Base-by-base conservation (phyloP, 176 grass and related monocot genomes). In the Pontederia paniculata region DNA sequence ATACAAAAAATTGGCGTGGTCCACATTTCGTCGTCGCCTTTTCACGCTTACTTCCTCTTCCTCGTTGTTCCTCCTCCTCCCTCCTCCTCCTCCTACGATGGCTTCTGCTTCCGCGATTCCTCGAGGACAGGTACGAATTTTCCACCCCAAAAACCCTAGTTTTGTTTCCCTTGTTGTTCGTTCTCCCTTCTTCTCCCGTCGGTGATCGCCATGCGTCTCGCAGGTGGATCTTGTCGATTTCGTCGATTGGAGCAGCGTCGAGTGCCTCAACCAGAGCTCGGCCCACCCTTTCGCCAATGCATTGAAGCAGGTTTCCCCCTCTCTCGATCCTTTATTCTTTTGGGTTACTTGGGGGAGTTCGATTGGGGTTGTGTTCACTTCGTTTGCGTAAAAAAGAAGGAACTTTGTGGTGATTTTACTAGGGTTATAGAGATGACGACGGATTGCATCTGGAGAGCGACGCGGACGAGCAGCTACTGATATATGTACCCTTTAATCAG, bases 211-310 rank as follows among this genome's bases (percentile, higher is more conserved):
- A 2, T 37, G 28, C 28, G 28, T 6, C 45, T 54, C 73, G 43
- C 69, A 98, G 94, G 94, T 90, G 71, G 94, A 98, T 85, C 84
- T 98, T 65, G 80, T 88, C 67, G 87, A 98, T 71, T 88, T 98
- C 65, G 77, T 98, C 62, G 94, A 98, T 56, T 98, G 94, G 94
- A 98, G 65, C 68, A 73, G 94, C 80, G 83, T 98, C 19, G 94
- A 98, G 62, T 98, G 94, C 73, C 94, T 98, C 72, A 98, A 98
- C 67, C 94, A 98, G 80, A 77, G 71, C 62, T 58, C 83, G 7
- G 72, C 71, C 54, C 83, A 98, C 63, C 60, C 60, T n/a, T 55
- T 93, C 62, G 43, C 63, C 66, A 88, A 93, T 76, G 77, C 87
- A 2, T 71, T 93, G 69, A 93, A 98, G 73, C 87, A 88, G 94